These are phyloP conservation scores for Colletotrichum acutatum DNA, from an alignment of 2,329 filamentous ascomycete species.

Conservation along the genomic window DNA sequence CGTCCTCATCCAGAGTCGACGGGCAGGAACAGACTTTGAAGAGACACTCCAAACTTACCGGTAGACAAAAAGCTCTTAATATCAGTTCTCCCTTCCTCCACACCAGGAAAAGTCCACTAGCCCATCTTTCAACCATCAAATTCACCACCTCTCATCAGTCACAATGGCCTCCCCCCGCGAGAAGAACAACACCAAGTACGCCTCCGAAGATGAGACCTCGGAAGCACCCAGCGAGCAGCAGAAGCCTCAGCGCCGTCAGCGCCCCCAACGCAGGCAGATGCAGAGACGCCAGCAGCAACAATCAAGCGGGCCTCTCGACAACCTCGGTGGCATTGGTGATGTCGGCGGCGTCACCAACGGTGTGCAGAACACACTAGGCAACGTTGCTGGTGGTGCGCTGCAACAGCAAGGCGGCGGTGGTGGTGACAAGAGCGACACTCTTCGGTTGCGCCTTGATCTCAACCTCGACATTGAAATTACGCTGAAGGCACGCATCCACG, in stretches of 20 bases:
- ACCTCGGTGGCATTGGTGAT: conserved; percentile 44
- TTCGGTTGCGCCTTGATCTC: conserved; percentile 79
- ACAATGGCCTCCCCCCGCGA: conserved; percentile 45
- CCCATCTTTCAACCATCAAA: conserved; percentile 30
- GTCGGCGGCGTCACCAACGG: conserved; percentile 47
- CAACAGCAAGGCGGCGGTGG: conserved; percentile 45
- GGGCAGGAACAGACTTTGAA: not conserved
- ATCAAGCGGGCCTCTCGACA: conserved; percentile 28
- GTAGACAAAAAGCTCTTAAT: conserved; percentile 1
- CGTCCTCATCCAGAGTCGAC: conserved; percentile 24
- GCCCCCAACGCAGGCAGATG: conserved; percentile 39
- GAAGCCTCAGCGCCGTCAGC: conserved; percentile 40
- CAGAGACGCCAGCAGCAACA: conserved; percentile 37
- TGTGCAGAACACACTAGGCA: conserved; percentile 54
- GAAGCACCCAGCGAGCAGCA: conserved; percentile 43
- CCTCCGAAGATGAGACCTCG: conserved; percentile 48
- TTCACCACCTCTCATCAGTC: not conserved
- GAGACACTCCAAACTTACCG: conserved; percentile 17
- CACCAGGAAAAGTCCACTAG: not conserved
- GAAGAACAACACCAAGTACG: conserved; percentile 47
- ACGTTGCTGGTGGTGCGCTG: conserved; percentile 50
- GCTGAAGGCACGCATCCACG: conserved; percentile 86
- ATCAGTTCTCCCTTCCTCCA: not conserved
- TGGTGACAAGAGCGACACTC: conserved; percentile 69
- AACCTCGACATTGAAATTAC: conserved; percentile 88